phyloP scores from a whole-genome alignment of 176 grass and related monocot species.

The Oropetium thomaeum region DNA sequence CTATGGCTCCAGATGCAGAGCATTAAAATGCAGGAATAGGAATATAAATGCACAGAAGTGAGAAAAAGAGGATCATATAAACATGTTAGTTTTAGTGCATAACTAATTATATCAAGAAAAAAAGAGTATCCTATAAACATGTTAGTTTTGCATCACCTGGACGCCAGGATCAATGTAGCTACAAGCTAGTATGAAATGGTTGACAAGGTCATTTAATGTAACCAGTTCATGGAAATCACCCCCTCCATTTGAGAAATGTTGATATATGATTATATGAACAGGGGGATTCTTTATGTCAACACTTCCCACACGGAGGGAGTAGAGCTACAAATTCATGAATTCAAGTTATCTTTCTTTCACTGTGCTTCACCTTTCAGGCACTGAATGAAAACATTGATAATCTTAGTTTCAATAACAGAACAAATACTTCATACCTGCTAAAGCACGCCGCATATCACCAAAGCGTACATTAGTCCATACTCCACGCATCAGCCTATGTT shows the following conservation, averaged over 20 bases:
- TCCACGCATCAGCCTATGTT: conserved; percentile 77
- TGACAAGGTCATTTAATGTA: neutral
- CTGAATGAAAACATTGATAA: neutral
- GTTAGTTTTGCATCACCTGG: neutral
- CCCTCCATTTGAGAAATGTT: neutral
- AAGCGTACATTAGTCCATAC: conserved; percentile 82
- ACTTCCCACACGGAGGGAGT: neutral
- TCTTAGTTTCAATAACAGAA: neutral
- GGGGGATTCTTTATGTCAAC: too few species aligned
- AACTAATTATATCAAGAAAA: neutral
- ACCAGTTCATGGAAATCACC: neutral
- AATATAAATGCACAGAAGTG: neutral
- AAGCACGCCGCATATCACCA: conserved; percentile 89
- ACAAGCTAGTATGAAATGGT: neutral
- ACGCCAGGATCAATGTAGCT: neutral
- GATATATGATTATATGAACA: neutral
- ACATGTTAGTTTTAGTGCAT: neutral
- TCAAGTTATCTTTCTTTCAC: neutral
- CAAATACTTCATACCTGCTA: conserved; percentile 52
- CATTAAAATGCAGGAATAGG: neutral
- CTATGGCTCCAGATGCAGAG: neutral
- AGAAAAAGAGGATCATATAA: neutral
- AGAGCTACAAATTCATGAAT: neutral
- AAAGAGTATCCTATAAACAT: neutral
- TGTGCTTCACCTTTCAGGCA: neutral